phyloP scores from a whole-genome alignment of 2,329 filamentous ascomycete species.

The Phialocephala subalpina region DNA sequence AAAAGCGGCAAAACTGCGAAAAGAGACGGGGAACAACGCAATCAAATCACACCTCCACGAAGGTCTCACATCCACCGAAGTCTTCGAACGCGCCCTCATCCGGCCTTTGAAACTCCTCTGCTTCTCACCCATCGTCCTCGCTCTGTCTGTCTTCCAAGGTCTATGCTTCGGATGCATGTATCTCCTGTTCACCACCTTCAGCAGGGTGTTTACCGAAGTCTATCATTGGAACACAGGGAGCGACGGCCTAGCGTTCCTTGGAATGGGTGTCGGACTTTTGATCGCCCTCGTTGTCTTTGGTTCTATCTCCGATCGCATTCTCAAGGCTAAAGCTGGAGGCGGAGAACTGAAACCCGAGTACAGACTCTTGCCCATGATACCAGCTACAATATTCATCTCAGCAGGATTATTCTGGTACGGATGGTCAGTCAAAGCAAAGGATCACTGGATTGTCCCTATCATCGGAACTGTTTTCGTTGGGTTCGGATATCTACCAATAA shows the following conservation, averaged over 20 bases:
- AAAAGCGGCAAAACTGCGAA: slow-evolving; percentile 51
- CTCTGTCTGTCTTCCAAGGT: not conserved
- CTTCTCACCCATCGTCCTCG: slow-evolving; percentile 1
- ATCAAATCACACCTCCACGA: slow-evolving; percentile 49
- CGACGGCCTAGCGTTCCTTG: not conserved
- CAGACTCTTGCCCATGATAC: not conserved
- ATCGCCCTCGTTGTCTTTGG: not conserved
- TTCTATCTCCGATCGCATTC: not conserved
- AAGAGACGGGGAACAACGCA: slow-evolving; percentile 56
- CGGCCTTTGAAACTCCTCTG: not conserved
- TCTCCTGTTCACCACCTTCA: slow-evolving; percentile 3
- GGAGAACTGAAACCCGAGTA: slow-evolving; percentile 1
- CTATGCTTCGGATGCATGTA: not conserved
- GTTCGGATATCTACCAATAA: not conserved
- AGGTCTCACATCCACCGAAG: not conserved
- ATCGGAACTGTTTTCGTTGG: not conserved
- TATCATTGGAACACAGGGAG: not conserved
- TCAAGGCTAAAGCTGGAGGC: not conserved
- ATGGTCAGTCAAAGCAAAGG: not conserved
- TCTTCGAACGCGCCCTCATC: not conserved
- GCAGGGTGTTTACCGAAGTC: not conserved
- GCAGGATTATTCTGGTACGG: slow-evolving; percentile 3
- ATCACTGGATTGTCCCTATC: not conserved
- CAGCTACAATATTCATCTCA: not conserved
- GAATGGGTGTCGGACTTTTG: not conserved